phyloP scores from a whole-genome alignment of 805 yeast genomes.

The Kodamaea jinghongensis region DNA sequence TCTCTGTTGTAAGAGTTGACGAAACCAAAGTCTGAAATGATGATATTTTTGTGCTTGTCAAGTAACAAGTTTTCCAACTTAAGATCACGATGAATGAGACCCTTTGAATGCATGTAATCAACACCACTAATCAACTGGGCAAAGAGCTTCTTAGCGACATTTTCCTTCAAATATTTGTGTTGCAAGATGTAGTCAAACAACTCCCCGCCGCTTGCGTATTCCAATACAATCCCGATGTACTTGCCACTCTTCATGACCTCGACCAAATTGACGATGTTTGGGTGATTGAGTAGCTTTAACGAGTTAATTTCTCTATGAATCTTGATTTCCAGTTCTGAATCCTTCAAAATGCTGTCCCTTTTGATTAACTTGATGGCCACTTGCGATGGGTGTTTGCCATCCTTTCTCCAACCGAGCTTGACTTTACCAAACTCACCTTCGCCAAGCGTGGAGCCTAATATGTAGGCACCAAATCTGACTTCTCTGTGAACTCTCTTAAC shows the following conservation, averaged over 20 bases:
- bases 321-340: conserved; percentile 81
- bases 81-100: conserved; percentile 74
- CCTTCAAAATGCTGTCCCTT: conserved; percentile 83
- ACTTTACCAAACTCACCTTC: conserved; percentile 99
- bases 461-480: conserved; percentile 84
- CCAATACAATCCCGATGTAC: conserved; percentile 93
- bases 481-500: conserved; percentile 51
- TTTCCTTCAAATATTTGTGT: conserved; percentile 83
- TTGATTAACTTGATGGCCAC: conserved; percentile 92
- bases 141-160: conserved; percentile 80
- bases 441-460: conserved; percentile 89
- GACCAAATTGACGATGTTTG: conserved; percentile 87
- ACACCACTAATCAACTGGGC: conserved; percentile 95
- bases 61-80: conserved; percentile 71
- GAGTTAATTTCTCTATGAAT: conserved; percentile 93
- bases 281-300: conserved; percentile 79
- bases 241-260: conserved; percentile 92
- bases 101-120: conserved; percentile 79
- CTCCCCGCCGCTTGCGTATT: conserved; percentile 97
- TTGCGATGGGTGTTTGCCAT: conserved; percentile 72
- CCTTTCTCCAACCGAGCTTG: conserved; percentile 92
- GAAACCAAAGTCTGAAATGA: conserved; percentile 91
- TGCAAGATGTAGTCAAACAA: conserved; percentile 87
- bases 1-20: conserved; percentile 75
- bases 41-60: conserved; percentile 82